Base-by-base conservation (phyloP, 2,329 filamentous ascomycete genomes). In the Corinectria fuckeliana region DNA sequence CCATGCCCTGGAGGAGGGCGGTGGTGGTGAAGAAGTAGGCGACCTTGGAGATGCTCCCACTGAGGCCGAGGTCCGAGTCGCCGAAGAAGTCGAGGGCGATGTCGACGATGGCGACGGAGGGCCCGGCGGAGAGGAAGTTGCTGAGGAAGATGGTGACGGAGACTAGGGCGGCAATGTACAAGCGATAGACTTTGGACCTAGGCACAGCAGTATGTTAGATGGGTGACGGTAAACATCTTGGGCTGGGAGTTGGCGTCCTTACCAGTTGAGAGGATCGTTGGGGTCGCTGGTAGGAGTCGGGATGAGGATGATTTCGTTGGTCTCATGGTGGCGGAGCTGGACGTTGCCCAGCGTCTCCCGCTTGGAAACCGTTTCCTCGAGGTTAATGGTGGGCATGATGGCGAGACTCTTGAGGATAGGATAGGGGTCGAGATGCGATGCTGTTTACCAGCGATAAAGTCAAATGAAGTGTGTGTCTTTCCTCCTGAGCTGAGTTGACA, bases 301-400 rank as follows among this genome's bases (percentile, higher is more conserved):
- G 11, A 83, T 76, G 14, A 83, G 72, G 36, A 84, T 80, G 60
- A 81, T 79, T 55, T 81, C 73, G 62, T 81, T 77, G n/a, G 61
- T 63, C 26, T 61, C 61, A 23, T 61, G 44, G 34, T 63, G 54
- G 18, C 61, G 58, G 13, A 63, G 58, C 34, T 56, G 61, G 41
- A 63, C 53, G 14, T 61, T 53, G 36, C 61, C 61, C 50, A 63
- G 21, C 16, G 61, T 61, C 36, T 50, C 56, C 44, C 50, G 48
- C 36, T 58, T 58, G 14, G 42, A 21, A 9, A 48, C 16, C 21
- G 39, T 28, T 13, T 52, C 49, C 7, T 42, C 39, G 39, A 42
- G n/a, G 23, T 25, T 21, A 13, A 21, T 25, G 21, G 21, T n/a
- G 39, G 39, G 25, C 39, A 42, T 42, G 36, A 16, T 13, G 39